These are phyloP conservation scores for Kuraishia hungarica DNA, from an alignment of 805 yeast genomes.

Conservation along the genomic window DNA sequence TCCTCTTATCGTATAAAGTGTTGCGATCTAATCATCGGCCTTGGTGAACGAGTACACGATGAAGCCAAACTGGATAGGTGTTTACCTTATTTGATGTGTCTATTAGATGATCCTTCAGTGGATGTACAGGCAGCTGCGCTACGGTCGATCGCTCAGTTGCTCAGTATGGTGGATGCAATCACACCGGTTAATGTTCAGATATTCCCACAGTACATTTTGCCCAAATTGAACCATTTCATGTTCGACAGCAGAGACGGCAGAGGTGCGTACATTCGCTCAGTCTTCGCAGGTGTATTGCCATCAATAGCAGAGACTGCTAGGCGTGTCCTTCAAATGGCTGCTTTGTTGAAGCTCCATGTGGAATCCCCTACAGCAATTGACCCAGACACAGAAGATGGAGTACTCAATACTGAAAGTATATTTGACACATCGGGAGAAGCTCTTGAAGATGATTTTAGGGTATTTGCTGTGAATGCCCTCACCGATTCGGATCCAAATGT, in stretches of 20 bases:
- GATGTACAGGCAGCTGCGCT: constrained; percentile 64
- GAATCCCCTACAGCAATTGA: constrained; percentile 21
- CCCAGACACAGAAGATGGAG: constrained; percentile 35
- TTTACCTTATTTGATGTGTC: constrained; percentile 68
- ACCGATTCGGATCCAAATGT: constrained; percentile 65
- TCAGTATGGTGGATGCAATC: constrained; percentile 52
- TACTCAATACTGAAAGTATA: constrained; percentile 21
- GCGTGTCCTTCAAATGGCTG: constrained; percentile 54
- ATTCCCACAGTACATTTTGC: constrained; percentile 77
- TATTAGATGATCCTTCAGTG: constrained; percentile 60
- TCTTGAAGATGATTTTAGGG: constrained; percentile 51
- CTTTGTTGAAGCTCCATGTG: constrained; percentile 30
- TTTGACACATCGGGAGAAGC: constrained; percentile 32
- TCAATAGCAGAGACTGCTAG: constrained; percentile 57
- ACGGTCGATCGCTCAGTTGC: constrained; percentile 55
- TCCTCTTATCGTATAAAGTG: constrained; percentile 59
- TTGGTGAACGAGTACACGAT: constrained; percentile 72
- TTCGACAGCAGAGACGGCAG: constrained; percentile 9
- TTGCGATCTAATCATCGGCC: constrained; percentile 65
- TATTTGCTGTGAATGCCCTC: constrained; percentile 51
- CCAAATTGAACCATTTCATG: constrained; percentile 46
- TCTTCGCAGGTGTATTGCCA: constrained; percentile 70
- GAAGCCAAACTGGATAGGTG: constrained; percentile 81
- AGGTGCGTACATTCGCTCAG: constrained; percentile 43
- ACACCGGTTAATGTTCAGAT: constrained; percentile 69